phyloP scores from a whole-genome alignment of 169 alveolate species.

The Plasmodium relictum region DNA sequence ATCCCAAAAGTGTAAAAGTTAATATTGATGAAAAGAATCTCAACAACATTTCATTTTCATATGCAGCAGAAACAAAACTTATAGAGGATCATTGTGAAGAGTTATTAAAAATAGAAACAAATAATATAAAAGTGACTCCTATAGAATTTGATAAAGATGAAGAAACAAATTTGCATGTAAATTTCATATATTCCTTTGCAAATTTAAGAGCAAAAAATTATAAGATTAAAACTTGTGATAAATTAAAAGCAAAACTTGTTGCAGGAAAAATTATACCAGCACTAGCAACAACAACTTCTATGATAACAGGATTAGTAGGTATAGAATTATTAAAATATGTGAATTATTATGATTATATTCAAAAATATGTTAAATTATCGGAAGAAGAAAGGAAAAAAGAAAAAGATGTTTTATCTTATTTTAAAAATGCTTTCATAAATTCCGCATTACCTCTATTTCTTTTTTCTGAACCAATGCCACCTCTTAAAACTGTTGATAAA shows the following conservation, averaged over 20 bases:
- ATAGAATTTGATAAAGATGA: conserved; percentile 98
- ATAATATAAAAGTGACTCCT: conserved; percentile 34
- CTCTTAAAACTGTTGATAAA: conserved; percentile 85
- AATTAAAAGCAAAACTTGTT: conserved; percentile 96
- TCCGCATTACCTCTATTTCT: conserved; percentile 95
- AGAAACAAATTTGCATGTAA: conserved; percentile 98
- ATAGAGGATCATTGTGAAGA: conserved; percentile 54
- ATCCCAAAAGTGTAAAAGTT: conserved; percentile 82
- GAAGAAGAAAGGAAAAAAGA: conserved; percentile 27
- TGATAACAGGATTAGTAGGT: conserved; percentile 97
- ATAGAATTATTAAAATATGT: conserved; percentile 92
- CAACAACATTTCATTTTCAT: conserved; percentile 79
- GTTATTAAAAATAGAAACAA: conserved; percentile 15
- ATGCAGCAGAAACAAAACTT: conserved; percentile 47
- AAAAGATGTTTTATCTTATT: conserved; percentile 78
- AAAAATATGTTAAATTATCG: conserved; percentile 40
- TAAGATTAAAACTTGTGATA: conserved; percentile 93
- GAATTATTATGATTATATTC: conserved; percentile 70
- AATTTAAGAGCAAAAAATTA: conserved; percentile 98
- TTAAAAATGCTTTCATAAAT: conserved; percentile 96
- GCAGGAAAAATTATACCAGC: conserved; percentile 99
- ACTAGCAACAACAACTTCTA: conserved; percentile 99
- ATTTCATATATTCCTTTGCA: conserved; percentile 96
- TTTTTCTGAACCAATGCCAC: conserved; percentile 94
- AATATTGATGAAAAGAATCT: conserved; percentile 91